phyloP scores from a whole-genome alignment of 371 early-diverging fungal genomes.

The Circinella minor region DNA sequence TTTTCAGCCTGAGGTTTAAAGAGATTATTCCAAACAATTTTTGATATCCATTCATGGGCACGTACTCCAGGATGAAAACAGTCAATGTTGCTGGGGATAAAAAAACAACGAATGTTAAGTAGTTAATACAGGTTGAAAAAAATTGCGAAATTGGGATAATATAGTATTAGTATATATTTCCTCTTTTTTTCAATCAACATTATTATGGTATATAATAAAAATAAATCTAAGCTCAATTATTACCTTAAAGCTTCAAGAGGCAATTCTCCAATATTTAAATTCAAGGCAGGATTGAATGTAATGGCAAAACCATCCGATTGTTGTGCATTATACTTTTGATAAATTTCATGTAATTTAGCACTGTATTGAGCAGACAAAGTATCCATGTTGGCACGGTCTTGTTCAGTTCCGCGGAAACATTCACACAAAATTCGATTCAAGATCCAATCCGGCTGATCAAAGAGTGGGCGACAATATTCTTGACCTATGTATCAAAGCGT shows the following conservation, averaged over 20 bases:
- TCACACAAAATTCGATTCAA: conserved; percentile 17
- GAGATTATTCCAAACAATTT: conserved; percentile 20
- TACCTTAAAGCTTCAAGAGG: conserved; percentile 15
- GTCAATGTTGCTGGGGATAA: conserved; percentile 15
- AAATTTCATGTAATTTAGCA: conserved; percentile 11
- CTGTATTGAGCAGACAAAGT: conserved; percentile 14
- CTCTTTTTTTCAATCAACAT: too few relatives aligned
- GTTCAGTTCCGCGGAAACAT: conserved; percentile 12
- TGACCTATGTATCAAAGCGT: not conserved
- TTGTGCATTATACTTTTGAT: conserved; percentile 15
- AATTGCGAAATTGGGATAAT: not conserved
- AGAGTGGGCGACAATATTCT: conserved; percentile 18
- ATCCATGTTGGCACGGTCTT: conserved; percentile 14
- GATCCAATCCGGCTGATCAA: conserved; percentile 3
- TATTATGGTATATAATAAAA: too few relatives aligned
- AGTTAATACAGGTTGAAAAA: not conserved
- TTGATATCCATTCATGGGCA: conserved; percentile 18
- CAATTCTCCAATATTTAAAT: conserved; percentile 16
- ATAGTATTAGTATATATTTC: too few relatives aligned
- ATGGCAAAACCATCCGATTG: conserved; percentile 16
- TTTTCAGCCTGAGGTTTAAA: conserved; percentile 12
- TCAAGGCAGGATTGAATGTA: conserved; percentile 4
- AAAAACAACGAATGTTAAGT: not conserved
- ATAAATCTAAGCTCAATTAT: not conserved
- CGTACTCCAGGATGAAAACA: conserved; percentile 20